Base-by-base conservation (phyloP, 495 filamentous ascomycete genomes). In the Penicillium canescens region DNA sequence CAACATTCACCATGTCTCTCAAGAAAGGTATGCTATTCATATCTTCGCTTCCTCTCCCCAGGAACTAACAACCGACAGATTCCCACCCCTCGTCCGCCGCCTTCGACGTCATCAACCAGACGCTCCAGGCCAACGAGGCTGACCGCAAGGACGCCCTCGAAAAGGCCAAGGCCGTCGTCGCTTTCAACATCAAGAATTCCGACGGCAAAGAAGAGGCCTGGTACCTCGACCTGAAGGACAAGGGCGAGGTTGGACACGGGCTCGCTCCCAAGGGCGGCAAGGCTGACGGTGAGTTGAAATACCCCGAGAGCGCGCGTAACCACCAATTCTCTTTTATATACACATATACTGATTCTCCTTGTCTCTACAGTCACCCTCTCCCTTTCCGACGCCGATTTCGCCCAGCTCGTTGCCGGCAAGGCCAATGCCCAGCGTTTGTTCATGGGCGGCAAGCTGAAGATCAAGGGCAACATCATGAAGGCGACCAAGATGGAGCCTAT, bases 381-480 rank as follows among this genome's bases (percentile, higher is more conserved):
- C 6, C 85, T 98, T 52, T 89, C 88, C 46, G 94, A 98, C 55
- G 82, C 80, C 41, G 92, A 98, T 67, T 98, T 98, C 61, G 79
- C 73, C 24, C 83, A 83, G 65, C 82, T 98, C 50, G 85, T 96
- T 44, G 68, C 81, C 44, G 94, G 95, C 61, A 92, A 96, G 81
- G 91, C 88, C 65, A 92, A 96, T 59, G 92, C 94, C 46, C 94
- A 98, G 82, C 85, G 86, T 62, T 73, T 98, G 52, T 98, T 98
- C 78, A 97, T 98, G 92, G 81, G 81, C 7, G 94, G 94, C 65
- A 96, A 96, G 80, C 80, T 98, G 66, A 98, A 97, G 87, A 84
- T 98, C 65, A 95, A 92, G 83, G 94, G 94, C 43, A 91, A 98
- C 72, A 86, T 98, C 43, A 98, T 98, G 95, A 96, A 95, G 84